Conservation (phyloP, 306 rosid species). For the Glycine latifolia region DNA sequence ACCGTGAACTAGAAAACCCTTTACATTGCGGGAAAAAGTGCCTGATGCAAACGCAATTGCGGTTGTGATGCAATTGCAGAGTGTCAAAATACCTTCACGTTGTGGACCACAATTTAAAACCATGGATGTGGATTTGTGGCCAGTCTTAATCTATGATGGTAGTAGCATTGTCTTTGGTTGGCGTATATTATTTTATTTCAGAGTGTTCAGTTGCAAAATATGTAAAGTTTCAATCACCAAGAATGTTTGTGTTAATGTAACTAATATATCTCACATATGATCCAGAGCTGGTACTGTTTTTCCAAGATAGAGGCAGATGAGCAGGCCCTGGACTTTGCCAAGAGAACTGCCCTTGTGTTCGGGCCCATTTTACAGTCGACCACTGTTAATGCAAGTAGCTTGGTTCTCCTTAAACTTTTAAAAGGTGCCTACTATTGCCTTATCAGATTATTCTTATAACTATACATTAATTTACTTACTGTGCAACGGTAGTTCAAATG, state of each 20-base stretch:
- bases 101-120: too few species aligned
- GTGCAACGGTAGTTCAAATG: constrained; percentile 8
- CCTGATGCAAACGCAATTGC: too few species aligned
- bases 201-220: not conserved
- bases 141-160: not conserved
- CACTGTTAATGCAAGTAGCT: constrained; percentile 67
- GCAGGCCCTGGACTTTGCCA: constrained; percentile 67
- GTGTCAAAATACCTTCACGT: too few species aligned
- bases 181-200: not conserved
- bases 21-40: too few species aligned
- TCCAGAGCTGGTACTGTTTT: constrained; percentile 80
- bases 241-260: constrained; percentile 10
- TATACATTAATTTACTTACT: constrained; percentile 6
- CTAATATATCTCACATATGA: constrained; percentile 12
- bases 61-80: too few species aligned
- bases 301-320: constrained; percentile 84
- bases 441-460: constrained; percentile 15
- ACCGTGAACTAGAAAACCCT: too few species aligned
- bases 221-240: not conserved
- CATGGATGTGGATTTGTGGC: constrained; percentile 5
- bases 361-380: constrained; percentile 73
- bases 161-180: not conserved
- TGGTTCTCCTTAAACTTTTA: constrained; percentile 56
- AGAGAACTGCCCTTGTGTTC: constrained; percentile 49
- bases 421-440: constrained; percentile 54